Conservation (phyloP, 2,329 filamentous ascomycete species). For the Neopestalotiopsis sp. region DNA sequence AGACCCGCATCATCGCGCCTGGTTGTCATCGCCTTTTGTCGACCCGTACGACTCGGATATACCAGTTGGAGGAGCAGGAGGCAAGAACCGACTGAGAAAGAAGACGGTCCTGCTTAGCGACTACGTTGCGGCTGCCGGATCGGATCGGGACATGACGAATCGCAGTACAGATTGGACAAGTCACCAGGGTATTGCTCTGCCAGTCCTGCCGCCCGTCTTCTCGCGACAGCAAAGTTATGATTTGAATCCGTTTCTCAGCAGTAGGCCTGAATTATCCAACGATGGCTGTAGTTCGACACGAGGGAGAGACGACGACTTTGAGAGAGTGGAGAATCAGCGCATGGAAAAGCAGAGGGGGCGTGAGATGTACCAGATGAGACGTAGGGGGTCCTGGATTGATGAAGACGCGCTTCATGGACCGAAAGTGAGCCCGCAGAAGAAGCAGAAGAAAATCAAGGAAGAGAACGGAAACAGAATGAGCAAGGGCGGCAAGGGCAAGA, state of each 20-base stretch:
- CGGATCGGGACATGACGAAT: neutral
- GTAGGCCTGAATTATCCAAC: neutral
- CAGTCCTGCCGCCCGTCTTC: slow-evolving; percentile 29
- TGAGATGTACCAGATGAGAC: slow-evolving; percentile 31
- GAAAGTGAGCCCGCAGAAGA: slow-evolving; percentile 39
- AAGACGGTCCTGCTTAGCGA: neutral
- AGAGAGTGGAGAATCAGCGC: slow-evolving; percentile 14
- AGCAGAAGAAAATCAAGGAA: slow-evolving; percentile 23
- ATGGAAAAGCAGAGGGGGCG: slow-evolving; percentile 34
- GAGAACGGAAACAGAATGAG: slow-evolving; percentile 21
- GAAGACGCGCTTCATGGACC: slow-evolving; percentile 58
- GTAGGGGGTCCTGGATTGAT: slow-evolving; percentile 51
- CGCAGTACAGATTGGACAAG: too few relatives aligned
- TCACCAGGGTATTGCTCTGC: neutral
- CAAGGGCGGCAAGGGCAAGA: neutral
- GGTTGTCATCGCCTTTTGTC: neutral
- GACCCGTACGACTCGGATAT: neutral
- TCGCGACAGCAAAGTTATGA: slow-evolving; percentile 27
- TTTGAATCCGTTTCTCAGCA: slow-evolving; percentile 13
- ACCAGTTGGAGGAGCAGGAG: neutral
- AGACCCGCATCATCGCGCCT: too few relatives aligned
- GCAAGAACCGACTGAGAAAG: neutral
- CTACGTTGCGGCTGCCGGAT: neutral
- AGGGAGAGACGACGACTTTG: neutral
- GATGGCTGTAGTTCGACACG: neutral